Evolutionary conservation across 768 basidiomycete species (phyloP).

Genomic region (Clitopilus hobsonii): DNA sequence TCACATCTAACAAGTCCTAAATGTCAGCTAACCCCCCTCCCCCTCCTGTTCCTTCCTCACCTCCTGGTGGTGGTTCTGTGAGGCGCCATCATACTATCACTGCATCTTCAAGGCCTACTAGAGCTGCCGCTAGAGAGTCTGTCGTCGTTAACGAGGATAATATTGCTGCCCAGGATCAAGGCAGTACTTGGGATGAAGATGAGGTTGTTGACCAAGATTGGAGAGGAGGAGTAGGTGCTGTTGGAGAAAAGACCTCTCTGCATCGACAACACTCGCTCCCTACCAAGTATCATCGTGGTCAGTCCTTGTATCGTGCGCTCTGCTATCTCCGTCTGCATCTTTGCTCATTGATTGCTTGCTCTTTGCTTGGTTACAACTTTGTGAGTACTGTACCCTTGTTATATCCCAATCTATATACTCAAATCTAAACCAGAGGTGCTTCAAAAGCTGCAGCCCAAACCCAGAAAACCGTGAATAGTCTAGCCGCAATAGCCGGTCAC

Average conservation of each 20-base stretch:
- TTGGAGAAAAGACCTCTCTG: conserved; percentile 76
- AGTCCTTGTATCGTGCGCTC: conserved; percentile 14
- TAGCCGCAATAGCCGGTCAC: conserved; percentile 80
- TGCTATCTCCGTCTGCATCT: conserved; percentile 3
- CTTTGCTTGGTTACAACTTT: conserved; percentile 11
- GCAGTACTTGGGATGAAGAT: conserved; percentile 61
- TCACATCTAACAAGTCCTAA: background rate
- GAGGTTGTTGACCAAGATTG: conserved; percentile 77
- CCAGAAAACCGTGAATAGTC: conserved; percentile 74
- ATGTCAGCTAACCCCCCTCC: conserved; percentile 31
- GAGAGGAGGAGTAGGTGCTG: conserved; percentile 77
- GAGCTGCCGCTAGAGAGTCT: conserved; percentile 54
- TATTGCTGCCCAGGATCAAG: conserved; percentile 56
- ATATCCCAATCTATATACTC: conserved; percentile 4
- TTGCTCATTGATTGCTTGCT: conserved; percentile 3
- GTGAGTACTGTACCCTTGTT: conserved; percentile 6
- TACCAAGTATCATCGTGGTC: conserved; percentile 75
- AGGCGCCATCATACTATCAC: conserved; percentile 83
- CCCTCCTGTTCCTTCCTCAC: conserved; percentile 36
- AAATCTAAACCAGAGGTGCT: conserved; percentile 21
- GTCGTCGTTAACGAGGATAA: conserved; percentile 31
- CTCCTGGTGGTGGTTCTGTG: conserved; percentile 45
- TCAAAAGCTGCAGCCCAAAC: conserved; percentile 59
- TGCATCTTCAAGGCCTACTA: conserved; percentile 60
- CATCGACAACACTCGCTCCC: conserved; percentile 81